Base-by-base conservation (phyloP, 2,329 filamentous ascomycete genomes). In the Rachicladosporium sp. region DNA sequence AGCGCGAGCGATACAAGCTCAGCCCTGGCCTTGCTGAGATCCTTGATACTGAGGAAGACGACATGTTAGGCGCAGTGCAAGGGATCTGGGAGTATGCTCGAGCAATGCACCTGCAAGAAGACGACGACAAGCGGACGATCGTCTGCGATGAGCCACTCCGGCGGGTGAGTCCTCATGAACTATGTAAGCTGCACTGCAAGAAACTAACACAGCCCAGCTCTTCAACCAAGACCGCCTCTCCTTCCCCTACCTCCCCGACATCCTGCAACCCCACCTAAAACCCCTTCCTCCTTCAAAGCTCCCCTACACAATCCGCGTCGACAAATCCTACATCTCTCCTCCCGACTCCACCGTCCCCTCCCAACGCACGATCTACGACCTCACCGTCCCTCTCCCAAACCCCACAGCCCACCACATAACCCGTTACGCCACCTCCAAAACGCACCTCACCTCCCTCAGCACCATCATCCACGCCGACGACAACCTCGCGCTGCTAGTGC, bases 51-150 rank as follows among this genome's bases (percentile, higher is more conserved):
- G 72, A 78, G 36, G 86, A 93, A 60, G 89, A 86, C 37, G 89
- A 91, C 21, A 80, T 87, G 23, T 81, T 86, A 31, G 87, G 91
- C 46, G 82, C 88, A 5, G 78, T 94, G 21, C 84, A 93, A 70
- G 88, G 83, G 10, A 74, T 98, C 27, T 98, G 88, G 86, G 88
- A 95, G 57, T 98, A 98, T 54, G 83, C 94, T 49, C 80, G 85
- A 50, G 71, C 83, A 12, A 82, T 84, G 69, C 79, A 80, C 11
- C 68, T 98, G 35, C 86, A 93, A 59, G 89, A 95, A 57, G 88
- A 94, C 48, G 89, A 96, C 44, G 91, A 98, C 58, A 91, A 91
- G 67, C 76, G 91, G 45, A 82, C 83, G 44, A 89, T 98, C 51
- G 80, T 84, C 31, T 96, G 91, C 56, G 89, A 98, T 56, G 81